These are phyloP conservation scores for Pelargonium citronellum DNA, from an alignment of 441 rosid species.

Conservation along the genomic window DNA sequence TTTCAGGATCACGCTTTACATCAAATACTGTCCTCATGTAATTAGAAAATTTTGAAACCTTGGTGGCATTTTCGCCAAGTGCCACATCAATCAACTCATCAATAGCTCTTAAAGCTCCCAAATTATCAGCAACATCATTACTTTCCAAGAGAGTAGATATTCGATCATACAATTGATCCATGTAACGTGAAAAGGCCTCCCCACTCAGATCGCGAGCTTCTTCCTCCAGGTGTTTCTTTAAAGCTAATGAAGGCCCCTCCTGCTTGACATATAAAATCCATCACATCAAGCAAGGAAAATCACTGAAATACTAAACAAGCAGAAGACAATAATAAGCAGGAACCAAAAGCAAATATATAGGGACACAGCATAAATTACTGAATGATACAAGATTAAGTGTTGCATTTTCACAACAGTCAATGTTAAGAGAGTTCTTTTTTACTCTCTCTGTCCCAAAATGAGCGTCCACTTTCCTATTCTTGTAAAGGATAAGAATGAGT, in stretches of 20 bases:
- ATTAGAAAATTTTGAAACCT: slow-evolving; percentile 77
- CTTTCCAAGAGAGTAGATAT: slow-evolving; percentile 66
- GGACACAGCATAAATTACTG: not conserved
- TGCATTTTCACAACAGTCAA: no score
- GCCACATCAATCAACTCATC: slow-evolving; percentile 91
- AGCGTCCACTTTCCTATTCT: no score
- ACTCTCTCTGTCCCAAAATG: no score
- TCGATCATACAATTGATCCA: slow-evolving; percentile 79
- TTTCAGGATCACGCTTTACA: slow-evolving; percentile 75
- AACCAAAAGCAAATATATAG: not conserved
- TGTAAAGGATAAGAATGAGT: no score
- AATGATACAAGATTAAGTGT: not conserved
- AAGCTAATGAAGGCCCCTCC: slow-evolving; percentile 82
- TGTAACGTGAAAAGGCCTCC: slow-evolving; percentile 78
- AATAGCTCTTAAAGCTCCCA: slow-evolving; percentile 90
- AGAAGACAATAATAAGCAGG: not conserved
- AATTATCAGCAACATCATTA: slow-evolving; percentile 69
- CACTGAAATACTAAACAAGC: not conserved
- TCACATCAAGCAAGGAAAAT: not conserved
- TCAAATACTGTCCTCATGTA: slow-evolving; percentile 75
- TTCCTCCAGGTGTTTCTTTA: slow-evolving; percentile 82
- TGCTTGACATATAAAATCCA: slow-evolving; percentile 22
- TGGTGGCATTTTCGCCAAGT: slow-evolving; percentile 93
- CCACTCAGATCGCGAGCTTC: slow-evolving; percentile 83
- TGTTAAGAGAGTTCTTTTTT: no score